Percentiles rank a stretch among this genome's conserved stretches.
Evolutionary conservation across 2,329 filamentous ascomycete genomes (phyloP).

Genomic region (Xylaria polymorpha): DNA sequence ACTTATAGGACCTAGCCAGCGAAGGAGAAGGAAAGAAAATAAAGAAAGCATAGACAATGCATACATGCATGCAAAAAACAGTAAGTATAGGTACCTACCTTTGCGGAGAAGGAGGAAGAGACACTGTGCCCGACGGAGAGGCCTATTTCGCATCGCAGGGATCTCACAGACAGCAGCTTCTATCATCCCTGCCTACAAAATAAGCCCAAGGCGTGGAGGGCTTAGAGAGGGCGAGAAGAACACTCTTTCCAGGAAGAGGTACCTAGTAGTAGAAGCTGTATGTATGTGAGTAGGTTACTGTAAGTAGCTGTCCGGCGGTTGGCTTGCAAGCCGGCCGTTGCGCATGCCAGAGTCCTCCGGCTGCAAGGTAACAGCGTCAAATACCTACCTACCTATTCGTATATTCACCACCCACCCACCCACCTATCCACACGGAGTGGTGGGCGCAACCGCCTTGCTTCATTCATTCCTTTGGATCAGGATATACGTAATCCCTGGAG

Average conservation of each 20-base stretch:
- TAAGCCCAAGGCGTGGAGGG: conserved; percentile 15
- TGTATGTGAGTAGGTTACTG: neutral
- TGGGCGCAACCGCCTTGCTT: conserved; percentile 28
- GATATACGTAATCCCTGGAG: conserved; percentile 25
- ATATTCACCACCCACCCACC: too few species aligned
- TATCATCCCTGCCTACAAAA: conserved; percentile 25
- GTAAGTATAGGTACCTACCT: neutral
- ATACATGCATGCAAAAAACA: conserved; percentile 8
- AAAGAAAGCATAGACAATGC: conserved; percentile 30
- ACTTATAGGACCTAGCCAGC: conserved; percentile 29
- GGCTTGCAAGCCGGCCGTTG: conserved; percentile 26
- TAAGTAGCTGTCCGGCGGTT: conserved; percentile 20
- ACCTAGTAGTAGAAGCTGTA: too few species aligned
- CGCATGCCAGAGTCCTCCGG: conserved; percentile 23
- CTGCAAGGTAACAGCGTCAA: conserved; percentile 35
- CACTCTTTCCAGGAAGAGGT: neutral
- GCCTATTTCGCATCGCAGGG: conserved; percentile 26
- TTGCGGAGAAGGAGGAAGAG: conserved; percentile 23
- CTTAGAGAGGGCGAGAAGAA: conserved; percentile 8
- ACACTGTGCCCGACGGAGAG: conserved; percentile 29
- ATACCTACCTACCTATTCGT: conserved; percentile 7
- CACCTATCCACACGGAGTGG: conserved; percentile 12
- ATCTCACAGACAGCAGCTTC: conserved; percentile 21
- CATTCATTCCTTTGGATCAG: conserved; percentile 23
- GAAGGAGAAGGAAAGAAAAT: conserved; percentile 25